Conservation (phyloP, 306 rosid species). For the Glycyrrhiza uralensis region DNA sequence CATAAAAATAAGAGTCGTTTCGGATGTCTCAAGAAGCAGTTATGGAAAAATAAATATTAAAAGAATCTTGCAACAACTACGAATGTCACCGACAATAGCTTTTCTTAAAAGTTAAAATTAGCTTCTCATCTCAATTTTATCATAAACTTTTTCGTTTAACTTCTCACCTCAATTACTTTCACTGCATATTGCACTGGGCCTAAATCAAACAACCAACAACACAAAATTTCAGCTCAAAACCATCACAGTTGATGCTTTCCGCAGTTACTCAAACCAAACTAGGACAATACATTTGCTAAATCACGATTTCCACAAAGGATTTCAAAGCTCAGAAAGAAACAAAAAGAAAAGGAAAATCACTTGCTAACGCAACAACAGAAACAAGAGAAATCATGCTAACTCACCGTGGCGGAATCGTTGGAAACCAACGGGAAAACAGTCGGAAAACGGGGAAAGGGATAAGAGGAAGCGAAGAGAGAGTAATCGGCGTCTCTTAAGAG, state of each 20-base stretch:
- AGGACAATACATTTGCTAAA: not conserved
- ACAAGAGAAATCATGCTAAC: slow-evolving; percentile 7
- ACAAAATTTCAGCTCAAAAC: not conserved
- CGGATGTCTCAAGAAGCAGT: too few species aligned
- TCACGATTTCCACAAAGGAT: not conserved
- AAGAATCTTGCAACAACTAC: too few species aligned
- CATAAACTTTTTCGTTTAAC: too few species aligned
- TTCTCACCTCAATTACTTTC: too few species aligned
- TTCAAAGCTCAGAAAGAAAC: not conserved
- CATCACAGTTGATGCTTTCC: not conserved
- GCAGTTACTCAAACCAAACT: not conserved
- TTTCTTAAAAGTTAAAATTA: too few species aligned
- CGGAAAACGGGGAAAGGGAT: not conserved
- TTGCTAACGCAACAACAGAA: not conserved
- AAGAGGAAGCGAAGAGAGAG: slow-evolving; percentile 35
- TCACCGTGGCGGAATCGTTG: slow-evolving; percentile 39
- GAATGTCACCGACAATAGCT: too few species aligned
- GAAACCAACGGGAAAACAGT: slow-evolving; percentile 17
- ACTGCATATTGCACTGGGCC: too few species aligned
- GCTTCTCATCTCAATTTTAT: too few species aligned
- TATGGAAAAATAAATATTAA: too few species aligned
- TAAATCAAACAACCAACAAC: too few species aligned
- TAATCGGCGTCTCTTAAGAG: slow-evolving; percentile 41
- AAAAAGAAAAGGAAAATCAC: not conserved
- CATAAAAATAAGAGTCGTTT: too few species aligned